These are phyloP conservation scores for Hygrocybe punicea DNA, from an alignment of 768 basidiomycete genomes.

Conservation along the genomic window DNA sequence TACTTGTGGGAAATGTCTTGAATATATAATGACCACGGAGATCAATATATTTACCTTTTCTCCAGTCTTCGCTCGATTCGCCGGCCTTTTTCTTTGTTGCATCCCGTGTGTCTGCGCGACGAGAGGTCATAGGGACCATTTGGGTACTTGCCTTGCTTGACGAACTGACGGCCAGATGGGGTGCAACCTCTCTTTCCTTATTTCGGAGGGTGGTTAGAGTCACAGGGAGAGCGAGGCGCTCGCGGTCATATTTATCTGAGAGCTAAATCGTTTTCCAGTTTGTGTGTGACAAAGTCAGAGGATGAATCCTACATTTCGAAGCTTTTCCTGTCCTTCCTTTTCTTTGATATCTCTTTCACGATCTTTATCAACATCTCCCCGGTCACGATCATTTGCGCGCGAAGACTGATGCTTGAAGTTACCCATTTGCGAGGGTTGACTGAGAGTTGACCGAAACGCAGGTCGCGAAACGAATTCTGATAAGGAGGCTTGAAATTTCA, in stretches of 20 bases:
- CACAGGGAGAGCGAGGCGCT: conserved; percentile 57
- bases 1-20: conserved; percentile 29
- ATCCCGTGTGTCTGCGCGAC: conserved; percentile 60
- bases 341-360: conserved; percentile 61
- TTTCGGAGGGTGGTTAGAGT: conserved; percentile 43
- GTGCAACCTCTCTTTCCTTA: conserved; percentile 66
- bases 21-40: conserved; percentile 12
- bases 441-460: conserved; percentile 65
- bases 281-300: conserved; percentile 2
- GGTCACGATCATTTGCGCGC: conserved; percentile 60
- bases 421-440: conserved; percentile 89
- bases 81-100: conserved; percentile 62
- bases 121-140: conserved; percentile 39
- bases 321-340: conserved; percentile 73
- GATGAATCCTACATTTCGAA: conserved; percentile 60
- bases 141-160: conserved; percentile 41
- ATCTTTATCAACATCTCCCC: conserved; percentile 51
- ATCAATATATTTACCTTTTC: conserved; percentile 57
- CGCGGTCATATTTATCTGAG: conserved; percentile 85
- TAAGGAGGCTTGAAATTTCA: conserved; percentile 7
- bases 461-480: conserved; percentile 57
- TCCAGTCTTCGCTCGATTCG: conserved; percentile 80
- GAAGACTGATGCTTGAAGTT: conserved; percentile 88
- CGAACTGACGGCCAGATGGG: conserved; percentile 50
- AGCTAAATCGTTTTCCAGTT: conserved; percentile 43